Evolutionary conservation across 2,329 filamentous ascomycete genomes (phyloP), one percentile per base, ranked within the genome.

Genomic region (Botrytis deweyae): DNA sequence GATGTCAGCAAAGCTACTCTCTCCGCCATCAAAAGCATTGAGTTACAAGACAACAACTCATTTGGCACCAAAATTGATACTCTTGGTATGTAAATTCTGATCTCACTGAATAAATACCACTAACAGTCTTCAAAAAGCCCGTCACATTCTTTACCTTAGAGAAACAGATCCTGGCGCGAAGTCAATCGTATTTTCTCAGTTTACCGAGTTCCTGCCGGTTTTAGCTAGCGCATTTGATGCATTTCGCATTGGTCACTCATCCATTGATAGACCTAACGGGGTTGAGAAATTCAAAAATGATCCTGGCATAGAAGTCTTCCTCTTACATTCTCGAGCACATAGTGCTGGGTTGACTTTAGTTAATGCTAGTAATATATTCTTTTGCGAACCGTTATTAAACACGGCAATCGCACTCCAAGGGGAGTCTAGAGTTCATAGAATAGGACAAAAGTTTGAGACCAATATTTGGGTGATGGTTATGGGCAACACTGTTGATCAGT

Each of bases 381-480:
- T 99, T 7, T 97, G 94, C 81, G 96, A 99, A 81, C 96, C 96
- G 3, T 85, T 98, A 5, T 90, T 98, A 78, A 97, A 98, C 80
- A 95, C 95, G 0, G 94, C 95, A 0, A 89, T 99, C 25, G 96
- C 98, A 82, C 87, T 98, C 16, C 96, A 99, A 82, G 95, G 95
- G 22, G 97, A 98, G 79, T 95, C 95, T 0, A 92, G 96, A 73
- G 95, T 99, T 1, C 94, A 99, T 81, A 90, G 96, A 52, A 99
- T 99, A 76, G 96, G 96, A 0, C 96, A 98, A 82, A 87, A 91
- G 76, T 90, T 93, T 70, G 88, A 93, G 77, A 99, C 96, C 0
- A 97, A 93, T 0, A 94, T 98, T 1, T 98, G 95, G 92, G 92
- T 98, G 82, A 98, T 98, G 81, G 87, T 98, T 3, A 89, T 98